These are phyloP conservation scores for Colletotrichum sp. DNA, from an alignment of 2,329 filamentous ascomycete species.

Conservation along the genomic window DNA sequence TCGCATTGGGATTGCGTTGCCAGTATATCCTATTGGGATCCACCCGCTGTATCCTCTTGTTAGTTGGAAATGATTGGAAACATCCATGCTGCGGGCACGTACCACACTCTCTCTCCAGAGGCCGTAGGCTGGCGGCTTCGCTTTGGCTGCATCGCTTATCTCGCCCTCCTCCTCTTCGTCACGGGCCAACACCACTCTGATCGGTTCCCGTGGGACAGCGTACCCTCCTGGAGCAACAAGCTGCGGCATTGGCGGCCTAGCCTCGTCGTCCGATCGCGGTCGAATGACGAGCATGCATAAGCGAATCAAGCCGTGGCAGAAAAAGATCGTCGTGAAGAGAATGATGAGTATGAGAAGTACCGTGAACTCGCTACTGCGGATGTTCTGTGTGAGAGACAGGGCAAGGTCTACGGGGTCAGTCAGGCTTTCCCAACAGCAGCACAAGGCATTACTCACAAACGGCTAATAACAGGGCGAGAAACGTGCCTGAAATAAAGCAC, in stretches of 20 bases:
- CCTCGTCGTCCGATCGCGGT: conserved; percentile 33
- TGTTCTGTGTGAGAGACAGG: conserved; percentile 69
- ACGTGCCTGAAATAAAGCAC: conserved; percentile 69
- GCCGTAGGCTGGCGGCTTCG: conserved; percentile 83
- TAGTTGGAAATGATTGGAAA: background rate
- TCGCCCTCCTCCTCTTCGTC: conserved; percentile 70
- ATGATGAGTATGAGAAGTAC: conserved; percentile 82
- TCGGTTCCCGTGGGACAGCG: conserved; percentile 73
- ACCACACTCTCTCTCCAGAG: conserved; percentile 84
- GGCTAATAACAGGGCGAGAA: conserved; percentile 62
- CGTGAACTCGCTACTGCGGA: conserved; percentile 74
- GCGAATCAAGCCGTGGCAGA: conserved; percentile 79
- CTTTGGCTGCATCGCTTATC: conserved; percentile 56
- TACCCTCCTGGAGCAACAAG: conserved; percentile 67
- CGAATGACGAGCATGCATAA: conserved; percentile 70
- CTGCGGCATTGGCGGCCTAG: conserved; percentile 34
- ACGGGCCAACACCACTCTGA: conserved; percentile 74
- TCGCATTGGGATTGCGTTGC: conserved; percentile 65
- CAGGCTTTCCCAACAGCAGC: background rate
- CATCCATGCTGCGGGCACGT: conserved; percentile 36
- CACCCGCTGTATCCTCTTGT: conserved; percentile 59
- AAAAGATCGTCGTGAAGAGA: conserved; percentile 76
- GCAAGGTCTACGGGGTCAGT: conserved; percentile 66
- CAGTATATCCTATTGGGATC: conserved; percentile 84
- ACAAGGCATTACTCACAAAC: conserved; percentile 62